Base-by-base conservation (phyloP, 345 rosid species). In the Cardiospermum halicacabum region DNA sequence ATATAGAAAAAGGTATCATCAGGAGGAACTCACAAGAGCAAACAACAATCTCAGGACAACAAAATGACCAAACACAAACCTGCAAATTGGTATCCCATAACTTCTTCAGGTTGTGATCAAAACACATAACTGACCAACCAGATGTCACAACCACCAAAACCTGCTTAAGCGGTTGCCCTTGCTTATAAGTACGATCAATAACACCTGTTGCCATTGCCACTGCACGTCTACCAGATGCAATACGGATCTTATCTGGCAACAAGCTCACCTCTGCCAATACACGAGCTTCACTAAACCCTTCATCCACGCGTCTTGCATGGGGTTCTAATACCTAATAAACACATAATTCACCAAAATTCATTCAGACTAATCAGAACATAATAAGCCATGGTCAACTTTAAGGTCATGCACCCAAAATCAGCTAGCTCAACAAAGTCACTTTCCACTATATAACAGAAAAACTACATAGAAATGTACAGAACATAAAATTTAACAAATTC, bases 131-230 rank as follows among this genome's bases (percentile, higher is more conserved):
- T 7, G 80, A 79, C 98, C 98, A 91, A 48, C 89, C 97, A 0
- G 99, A 83, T 11, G 99, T 91, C 74, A 95, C 97, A 77, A 91
- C 98, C 36, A 91, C 97, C 82, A 95, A 61, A 61, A 91, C 99
- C 80, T 86, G 97, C 80, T 95, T 95, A 61, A 80, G 86, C 4
- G 94, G 98, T 37, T 81, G 87, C 2, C 93, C 94, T 37, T 72
- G 81, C 70, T 75, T 82, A 78, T 80, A 88, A 4, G 54, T 71
- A 72, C 83, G 75, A 70, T 84, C 98, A 64, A 95, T 79, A 53
- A 89, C 88, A 65, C 98, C 99, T 0, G 97, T 82, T 3, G 98
- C 96, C 99, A 95, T 91, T 22, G 97, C 96, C 65, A 95, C 92
- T 0, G 96, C 89, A 22, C 88, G 88, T 72, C 98, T 85, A 59